Percentiles rank a stretch among this genome's conserved stretches.
Evolutionary conservation across 1,284 basidiomycete genomes (phyloP).

Genomic region (Heterobasidion annosum): DNA sequence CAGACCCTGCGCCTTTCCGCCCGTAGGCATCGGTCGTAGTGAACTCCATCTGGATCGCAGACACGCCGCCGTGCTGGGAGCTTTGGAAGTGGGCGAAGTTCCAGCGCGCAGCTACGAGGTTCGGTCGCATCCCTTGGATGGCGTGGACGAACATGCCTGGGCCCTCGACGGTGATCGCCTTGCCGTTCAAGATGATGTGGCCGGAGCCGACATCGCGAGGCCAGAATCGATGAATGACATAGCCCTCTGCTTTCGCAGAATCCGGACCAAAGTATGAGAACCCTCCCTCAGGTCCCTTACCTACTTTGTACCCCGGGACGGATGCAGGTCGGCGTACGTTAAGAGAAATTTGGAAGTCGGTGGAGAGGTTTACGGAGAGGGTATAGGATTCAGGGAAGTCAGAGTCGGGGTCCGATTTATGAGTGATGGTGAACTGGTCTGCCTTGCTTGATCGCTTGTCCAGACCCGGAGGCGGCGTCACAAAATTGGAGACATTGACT

Average conservation of each 20-base stretch:
- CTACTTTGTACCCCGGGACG: conserved; percentile 89
- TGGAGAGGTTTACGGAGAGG: conserved; percentile 74
- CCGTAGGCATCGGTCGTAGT: conserved; percentile 78
- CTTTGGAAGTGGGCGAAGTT: conserved; percentile 93
- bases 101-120: conserved; percentile 90
- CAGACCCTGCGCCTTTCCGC: conserved; percentile 65
- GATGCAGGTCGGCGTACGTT: conserved; percentile 60
- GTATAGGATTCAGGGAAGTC: conserved; percentile 71
- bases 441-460: conserved; percentile 88
- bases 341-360: conserved; percentile 77
- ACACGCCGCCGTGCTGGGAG: conserved; percentile 61
- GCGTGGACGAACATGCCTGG: conserved; percentile 94
- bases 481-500: conserved; percentile 82
- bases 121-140: conserved; percentile 97
- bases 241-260: conserved; percentile 71
- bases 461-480: conserved; percentile 58
- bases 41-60: conserved; percentile 95
- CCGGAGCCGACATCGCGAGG: conserved; percentile 65
- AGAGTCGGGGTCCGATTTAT: conserved; percentile 55
- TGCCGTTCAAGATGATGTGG: conserved; percentile 65
- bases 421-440: conserved; percentile 82
- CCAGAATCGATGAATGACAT: conserved; percentile 91
- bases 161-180: conserved; percentile 59
- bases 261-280: conserved; percentile 86
- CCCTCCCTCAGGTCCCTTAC: conserved; percentile 81